Evolutionary conservation across 371 early-diverging fungal species (phyloP), one percentile per base, ranked within the genome.

Genomic region (Mortierella sp.): DNA sequence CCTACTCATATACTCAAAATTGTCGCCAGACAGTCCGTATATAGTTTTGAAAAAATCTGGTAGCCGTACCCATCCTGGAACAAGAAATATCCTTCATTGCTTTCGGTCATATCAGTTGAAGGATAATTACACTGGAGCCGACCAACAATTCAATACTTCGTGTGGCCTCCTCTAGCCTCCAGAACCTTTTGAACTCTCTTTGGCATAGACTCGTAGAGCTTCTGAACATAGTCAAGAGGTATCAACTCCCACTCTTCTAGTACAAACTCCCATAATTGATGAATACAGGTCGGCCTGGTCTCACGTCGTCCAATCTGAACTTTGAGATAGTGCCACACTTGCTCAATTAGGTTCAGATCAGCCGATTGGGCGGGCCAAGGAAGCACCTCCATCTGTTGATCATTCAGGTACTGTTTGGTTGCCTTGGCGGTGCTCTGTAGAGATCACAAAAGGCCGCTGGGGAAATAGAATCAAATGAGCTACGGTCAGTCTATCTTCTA

Each of bases 291-390:
- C 16, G 63, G 44, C 44, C 53, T 28, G 29, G 18, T 37, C 12
- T 52, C 44, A 2, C 53, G 16, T 43, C 26, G 63, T 18, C 63
- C 55, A 19, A 55, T 53, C 37, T 43, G 63, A 37, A 63, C 63
- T 19, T 63, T n/a, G 11, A 63, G 53, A 30, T 63, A 52, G 19
- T 52, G 43, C 53, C 63, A 55, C 16, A 63, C 44, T 19, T 55
- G 63, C 44, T 45, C 63, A 44, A 63, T 63, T 15, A 43, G 53
- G 21, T 63, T 62, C n/a, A 50, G 25, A 25, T 63, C 44, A 53
- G 63, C 53, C 21, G 63, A 19, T 44, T 44, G 63, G n/a, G n/a
- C n/a, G 4, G 53, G 37, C 52, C 53, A 62, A 29, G 62, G 62
- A 55, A 63, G 44, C 0, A 53, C 55, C 43, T 25, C 26, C 21